These are phyloP conservation scores for Isoetes engelmannii DNA, from an alignment of 83 land plant genomes.

Conservation along the genomic window DNA sequence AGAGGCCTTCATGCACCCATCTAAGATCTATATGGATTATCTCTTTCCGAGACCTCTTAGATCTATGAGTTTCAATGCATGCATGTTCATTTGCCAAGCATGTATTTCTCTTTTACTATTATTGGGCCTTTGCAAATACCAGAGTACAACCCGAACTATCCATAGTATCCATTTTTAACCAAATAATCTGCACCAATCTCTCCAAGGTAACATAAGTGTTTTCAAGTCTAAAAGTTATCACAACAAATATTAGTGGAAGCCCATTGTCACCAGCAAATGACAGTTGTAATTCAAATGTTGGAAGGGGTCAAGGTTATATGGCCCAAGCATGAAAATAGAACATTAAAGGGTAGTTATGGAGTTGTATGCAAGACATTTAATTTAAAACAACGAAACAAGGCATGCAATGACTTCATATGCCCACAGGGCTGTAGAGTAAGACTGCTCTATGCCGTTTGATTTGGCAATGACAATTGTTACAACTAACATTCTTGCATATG, in stretches of 20 bases:
- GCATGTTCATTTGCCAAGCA: too few species aligned
- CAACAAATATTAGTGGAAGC: conserved; percentile 43
- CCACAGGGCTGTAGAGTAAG: neutral
- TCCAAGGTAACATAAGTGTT: too few species aligned
- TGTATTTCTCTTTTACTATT: too few species aligned
- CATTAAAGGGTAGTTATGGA: conserved; percentile 1
- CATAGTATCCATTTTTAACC: too few species aligned
- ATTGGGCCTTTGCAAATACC: too few species aligned
- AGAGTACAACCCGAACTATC: too few species aligned
- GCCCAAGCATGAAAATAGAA: conserved; percentile 48
- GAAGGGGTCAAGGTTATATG: conserved; percentile 59
- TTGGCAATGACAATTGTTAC: neutral
- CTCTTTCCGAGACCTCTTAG: too few species aligned
- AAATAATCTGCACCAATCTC: too few species aligned
- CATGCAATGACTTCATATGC: conserved; percentile 6
- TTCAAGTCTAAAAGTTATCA: conserved; percentile 31
- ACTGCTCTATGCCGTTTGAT: neutral
- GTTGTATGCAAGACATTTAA: neutral
- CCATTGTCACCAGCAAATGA: conserved; percentile 73
- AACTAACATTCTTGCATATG: neutral
- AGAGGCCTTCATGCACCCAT: too few species aligned
- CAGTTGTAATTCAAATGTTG: conserved; percentile 69
- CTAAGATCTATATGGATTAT: too few species aligned
- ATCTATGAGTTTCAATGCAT: too few species aligned
- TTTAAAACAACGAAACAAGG: neutral